Base-by-base conservation (phyloP, 352 stramenopile genomes). In the Phytophthora idaei region DNA sequence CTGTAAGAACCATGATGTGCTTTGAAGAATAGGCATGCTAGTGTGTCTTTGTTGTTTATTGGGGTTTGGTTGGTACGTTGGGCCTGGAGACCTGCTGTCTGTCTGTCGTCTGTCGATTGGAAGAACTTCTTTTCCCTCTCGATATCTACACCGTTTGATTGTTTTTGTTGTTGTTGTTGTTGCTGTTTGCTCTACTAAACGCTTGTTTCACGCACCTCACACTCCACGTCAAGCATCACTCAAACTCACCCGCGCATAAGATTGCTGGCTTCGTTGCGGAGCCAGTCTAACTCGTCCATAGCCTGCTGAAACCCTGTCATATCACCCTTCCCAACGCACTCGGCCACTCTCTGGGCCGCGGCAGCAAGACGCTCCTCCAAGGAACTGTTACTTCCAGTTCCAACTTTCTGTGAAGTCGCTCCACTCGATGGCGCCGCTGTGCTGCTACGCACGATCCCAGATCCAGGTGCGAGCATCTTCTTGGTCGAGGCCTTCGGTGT, bases 281-380 rank as follows among this genome's bases (percentile, higher is more conserved):
- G 78, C 71, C 73, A 85, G 53, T 93, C 87, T 25, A 94, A 67
- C 61, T 93, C 84, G 50, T 87, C 79, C 84, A 94, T 94, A 36
- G 87, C 87, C 17, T 82, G 76, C 64, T 94, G 80, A 77, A 93
- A 94, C 34, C 81, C 85, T 44, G 78, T 63, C 87, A 94, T 94
- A 70, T 94, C 85, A 31, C 83, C 80, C 47, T 90, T 91, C 46
- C 73, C 77, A 42, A 92, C 87, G 37, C 87, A 94, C 37, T 91
- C 81, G 6, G 87, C 84, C 17, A 94, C 83, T 32, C 64, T 76
- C 64, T 94, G 84, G 2, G 84, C 86, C 17, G 84, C 82, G 8
- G 75, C 66, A 27, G 84, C 81, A 12, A 94, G 74, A 4, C 84
- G 78, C 58, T 94, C 84, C 52, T 94, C 84, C 28, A 93, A 67